Percentiles rank a stretch among this genome's conserved stretches.
phyloP scores from a whole-genome alignment of 169 alveolate species.

The Plasmodium relictum region DNA sequence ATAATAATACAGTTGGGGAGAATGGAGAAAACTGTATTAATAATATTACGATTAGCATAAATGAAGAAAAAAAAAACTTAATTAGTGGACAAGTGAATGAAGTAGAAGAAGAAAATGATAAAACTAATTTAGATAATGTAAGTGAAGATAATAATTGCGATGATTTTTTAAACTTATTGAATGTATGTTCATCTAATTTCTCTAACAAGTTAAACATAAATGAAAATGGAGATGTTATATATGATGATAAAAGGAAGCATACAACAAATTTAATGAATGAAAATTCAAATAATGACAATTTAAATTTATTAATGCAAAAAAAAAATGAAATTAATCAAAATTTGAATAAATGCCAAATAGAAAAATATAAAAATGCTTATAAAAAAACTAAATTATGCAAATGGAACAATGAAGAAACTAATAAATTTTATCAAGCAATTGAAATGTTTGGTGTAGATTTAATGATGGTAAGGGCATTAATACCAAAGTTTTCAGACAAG shows the following conservation, averaged over 20 bases:
- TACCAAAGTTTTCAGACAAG: constrained; percentile 84
- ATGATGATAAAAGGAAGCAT: constrained; percentile 51
- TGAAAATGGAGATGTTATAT: constrained; percentile 47
- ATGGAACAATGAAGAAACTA: constrained; percentile 85
- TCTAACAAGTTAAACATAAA: constrained; percentile 52
- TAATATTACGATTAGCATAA: constrained; percentile 16
- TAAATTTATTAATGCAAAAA: constrained; percentile 27
- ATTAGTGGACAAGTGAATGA: not conserved
- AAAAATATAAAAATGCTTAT: constrained; percentile 81
- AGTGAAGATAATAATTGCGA: constrained; percentile 13
- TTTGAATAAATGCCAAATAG: constrained; percentile 57
- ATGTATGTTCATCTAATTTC: constrained; percentile 7
- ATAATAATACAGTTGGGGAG: not conserved
- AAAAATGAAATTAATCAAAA: constrained; percentile 28
- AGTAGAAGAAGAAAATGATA: not conserved
- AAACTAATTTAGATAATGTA: not conserved
- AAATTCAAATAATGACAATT: constrained; percentile 9
- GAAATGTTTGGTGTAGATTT: constrained; percentile 85
- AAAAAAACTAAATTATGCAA: constrained; percentile 78
- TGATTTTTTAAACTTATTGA: constrained; percentile 31
- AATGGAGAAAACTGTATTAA: constrained; percentile 23
- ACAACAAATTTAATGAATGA: constrained; percentile 40
- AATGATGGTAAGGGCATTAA: constrained; percentile 83
- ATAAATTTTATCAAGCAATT: constrained; percentile 83
- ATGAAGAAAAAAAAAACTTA: constrained; percentile 3